These are phyloP conservation scores for Holtermanniella nyarrowii DNA, from an alignment of 768 basidiomycete species.

Conservation along the genomic window DNA sequence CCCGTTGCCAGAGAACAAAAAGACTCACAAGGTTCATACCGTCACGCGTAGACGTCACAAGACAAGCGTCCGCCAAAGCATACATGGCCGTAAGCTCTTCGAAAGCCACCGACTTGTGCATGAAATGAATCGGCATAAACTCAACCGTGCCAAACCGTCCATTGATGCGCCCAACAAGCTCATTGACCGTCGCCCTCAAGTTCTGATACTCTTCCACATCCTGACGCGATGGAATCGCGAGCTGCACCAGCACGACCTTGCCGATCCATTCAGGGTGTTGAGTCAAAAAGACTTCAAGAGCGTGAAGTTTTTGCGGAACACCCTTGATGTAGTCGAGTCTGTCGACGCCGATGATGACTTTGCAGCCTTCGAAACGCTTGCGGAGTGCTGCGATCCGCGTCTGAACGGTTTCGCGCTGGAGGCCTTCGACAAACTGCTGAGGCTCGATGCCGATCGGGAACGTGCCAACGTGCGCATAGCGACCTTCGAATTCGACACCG, in stretches of 20 bases:
- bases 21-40: constrained; percentile 94
- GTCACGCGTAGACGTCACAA: constrained; percentile 89
- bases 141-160: constrained; percentile 98
- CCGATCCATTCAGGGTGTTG: constrained; percentile 99
- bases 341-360: constrained; percentile 97
- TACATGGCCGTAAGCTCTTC: constrained; percentile 97
- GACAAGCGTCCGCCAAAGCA: constrained; percentile 88
- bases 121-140: constrained; percentile 99
- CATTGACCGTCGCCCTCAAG: constrained; percentile 86
- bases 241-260: constrained; percentile 92
- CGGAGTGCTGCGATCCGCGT: constrained; percentile 70
- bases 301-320: constrained; percentile 95
- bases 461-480: constrained; percentile 91
- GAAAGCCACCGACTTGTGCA: constrained; percentile 89
- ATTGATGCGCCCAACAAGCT: constrained; percentile 95
- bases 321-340: constrained; percentile 99
- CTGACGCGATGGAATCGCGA: constrained; percentile 93
- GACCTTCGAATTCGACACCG: constrained; percentile 90
- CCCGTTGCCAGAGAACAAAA: constrained; percentile 1
- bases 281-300: constrained; percentile 86
- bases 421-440: constrained; percentile 76
- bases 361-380: constrained; percentile 83
- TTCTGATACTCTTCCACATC: constrained; percentile 99
- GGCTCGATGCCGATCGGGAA: constrained; percentile 99
- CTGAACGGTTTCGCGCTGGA: constrained; percentile 68